Base-by-base conservation (phyloP, 2,329 filamentous ascomycete genomes). In the Penicillium verrucosum region DNA sequence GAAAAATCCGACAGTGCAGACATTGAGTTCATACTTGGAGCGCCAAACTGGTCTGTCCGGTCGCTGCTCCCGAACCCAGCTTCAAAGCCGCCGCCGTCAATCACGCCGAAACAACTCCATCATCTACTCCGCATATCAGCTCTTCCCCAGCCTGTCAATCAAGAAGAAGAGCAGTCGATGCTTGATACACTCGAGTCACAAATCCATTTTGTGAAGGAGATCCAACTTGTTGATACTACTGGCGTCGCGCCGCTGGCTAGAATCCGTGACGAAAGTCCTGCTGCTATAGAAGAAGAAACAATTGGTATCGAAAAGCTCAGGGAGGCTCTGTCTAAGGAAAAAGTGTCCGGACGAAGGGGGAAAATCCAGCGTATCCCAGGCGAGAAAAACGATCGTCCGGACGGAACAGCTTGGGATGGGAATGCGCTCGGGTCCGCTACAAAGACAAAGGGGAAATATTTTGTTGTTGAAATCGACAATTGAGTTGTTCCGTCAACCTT, bases 51-150 rank as follows among this genome's bases (percentile, higher is more conserved):
- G 92, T 96, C 92, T 44, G 87, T 95, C 63, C 80, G 84, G 34
- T 87, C 89, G 9, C 85, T 96, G 5, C 80, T 94, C 0, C 85
- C 88, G 12, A 67, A 68, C 54, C 55, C 73, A n/a, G 66, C 50
- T 45, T 72, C 51, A 54, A 72, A 53, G 42, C 61, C 36, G 36
- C 72, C 43, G 18, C 66, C 61, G 52, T 69, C 66, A 69, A 79
- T 95, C 60, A 86, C 88, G 0, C 78, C 85, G 0, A 71, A 84
- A 43, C 86, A 91, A 71, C 82, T 97, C 0, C 85, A 85, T 65
- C 93, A 97, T 73, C 85, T 97, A 10, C 86, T 97, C 36, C 89
- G 90, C 18, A 86, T 97, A 38, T 96, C 92, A 4, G 92, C 93
- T 14, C 86, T 99, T 0, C 92, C 93, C 0, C 81, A 82, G 1